These are phyloP conservation scores for Madurella mycetomatis DNA, from an alignment of 2,329 filamentous ascomycete genomes.

Conservation along the genomic window DNA sequence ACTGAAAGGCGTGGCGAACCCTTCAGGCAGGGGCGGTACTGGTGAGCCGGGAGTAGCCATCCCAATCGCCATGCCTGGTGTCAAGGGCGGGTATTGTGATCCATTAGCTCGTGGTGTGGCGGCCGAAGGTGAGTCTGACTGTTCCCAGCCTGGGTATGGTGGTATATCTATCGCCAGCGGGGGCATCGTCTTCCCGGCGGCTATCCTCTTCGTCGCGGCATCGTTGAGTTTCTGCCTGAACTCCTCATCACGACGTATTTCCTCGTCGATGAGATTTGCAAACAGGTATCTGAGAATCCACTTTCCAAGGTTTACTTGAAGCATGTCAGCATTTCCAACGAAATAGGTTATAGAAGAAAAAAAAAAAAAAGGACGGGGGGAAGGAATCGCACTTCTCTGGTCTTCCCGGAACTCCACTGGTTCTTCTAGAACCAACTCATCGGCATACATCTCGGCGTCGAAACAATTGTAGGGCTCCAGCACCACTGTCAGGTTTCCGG, in stretches of 20 bases:
- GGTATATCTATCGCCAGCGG: slow-evolving; percentile 55
- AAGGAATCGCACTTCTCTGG: slow-evolving; percentile 67
- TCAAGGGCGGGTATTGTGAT: slow-evolving; percentile 55
- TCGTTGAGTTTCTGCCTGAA: slow-evolving; percentile 67
- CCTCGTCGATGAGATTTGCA: slow-evolving; percentile 80
- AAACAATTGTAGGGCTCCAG: slow-evolving; percentile 95
- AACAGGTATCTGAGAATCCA: slow-evolving; percentile 95
- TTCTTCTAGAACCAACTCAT: slow-evolving; percentile 73
- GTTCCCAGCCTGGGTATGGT: slow-evolving; percentile 35
- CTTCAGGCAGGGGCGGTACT: slow-evolving; percentile 48
- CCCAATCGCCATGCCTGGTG: slow-evolving; percentile 74
- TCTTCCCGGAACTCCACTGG: slow-evolving; percentile 83
- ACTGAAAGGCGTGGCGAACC: slow-evolving; percentile 38
- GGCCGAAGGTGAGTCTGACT: slow-evolving; percentile 44
- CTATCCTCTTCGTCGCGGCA: slow-evolving; percentile 54
- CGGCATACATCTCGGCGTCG: slow-evolving; percentile 94
- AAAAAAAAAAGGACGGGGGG: no score
- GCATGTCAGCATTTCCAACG: slow-evolving; percentile 16
- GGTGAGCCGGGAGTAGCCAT: slow-evolving; percentile 61
- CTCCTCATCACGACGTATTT: slow-evolving; percentile 74
- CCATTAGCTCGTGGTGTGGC: slow-evolving; percentile 62
- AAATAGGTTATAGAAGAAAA: not conserved
- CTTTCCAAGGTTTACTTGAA: slow-evolving; percentile 86
- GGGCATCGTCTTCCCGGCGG: slow-evolving; percentile 51
- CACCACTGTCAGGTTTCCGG: slow-evolving; percentile 83